These are phyloP conservation scores for Sugiyamaella americana DNA, from an alignment of 805 yeast species.

Conservation along the genomic window DNA sequence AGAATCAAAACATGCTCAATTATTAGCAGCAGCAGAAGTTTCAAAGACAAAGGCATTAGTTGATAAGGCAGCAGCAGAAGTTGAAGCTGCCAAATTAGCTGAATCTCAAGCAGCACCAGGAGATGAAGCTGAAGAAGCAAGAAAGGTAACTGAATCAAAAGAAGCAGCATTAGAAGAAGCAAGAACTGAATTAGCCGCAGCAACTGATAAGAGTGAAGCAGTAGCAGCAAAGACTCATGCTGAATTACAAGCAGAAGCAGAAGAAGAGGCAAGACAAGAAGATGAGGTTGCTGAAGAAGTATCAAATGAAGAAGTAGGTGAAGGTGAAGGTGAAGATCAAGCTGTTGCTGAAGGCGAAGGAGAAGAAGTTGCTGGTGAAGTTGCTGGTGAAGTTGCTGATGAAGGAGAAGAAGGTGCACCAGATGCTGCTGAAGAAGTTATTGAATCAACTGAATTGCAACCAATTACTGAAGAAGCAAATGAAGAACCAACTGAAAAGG, in stretches of 20 bases:
- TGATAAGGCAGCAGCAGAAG: constrained; percentile 22
- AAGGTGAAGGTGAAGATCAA: constrained; percentile 9
- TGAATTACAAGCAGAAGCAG: constrained; percentile 11
- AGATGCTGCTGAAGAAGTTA: constrained; percentile 10
- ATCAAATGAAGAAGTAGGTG: constrained; percentile 6
- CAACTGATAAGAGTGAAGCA: constrained; percentile 12
- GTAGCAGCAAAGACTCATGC: constrained; percentile 7
- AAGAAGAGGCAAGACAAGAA: constrained; percentile 1
- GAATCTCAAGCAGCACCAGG: constrained; percentile 16
- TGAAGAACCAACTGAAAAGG: constrained; percentile 2
- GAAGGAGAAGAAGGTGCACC: constrained; percentile 15
- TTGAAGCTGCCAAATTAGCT: constrained; percentile 20
- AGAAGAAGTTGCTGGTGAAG: constrained; percentile 15
- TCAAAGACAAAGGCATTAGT: constrained; percentile 17
- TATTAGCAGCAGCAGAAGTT: constrained; percentile 25
- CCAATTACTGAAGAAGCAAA: constrained; percentile 2
- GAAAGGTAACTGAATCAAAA: constrained; percentile 12
- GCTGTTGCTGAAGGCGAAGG: constrained; percentile 5
- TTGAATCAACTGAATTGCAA: constrained; percentile 1
- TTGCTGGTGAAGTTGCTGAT: constrained; percentile 37
- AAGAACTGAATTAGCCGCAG: constrained; percentile 21
- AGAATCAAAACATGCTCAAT: constrained; percentile 24
- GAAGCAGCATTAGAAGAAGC: constrained; percentile 19
- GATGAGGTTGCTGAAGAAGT: constrained; percentile 15
- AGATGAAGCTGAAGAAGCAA: constrained; percentile 16